phyloP scores from a whole-genome alignment of 768 basidiomycete species.

The Xanthoconium stramineum region DNA sequence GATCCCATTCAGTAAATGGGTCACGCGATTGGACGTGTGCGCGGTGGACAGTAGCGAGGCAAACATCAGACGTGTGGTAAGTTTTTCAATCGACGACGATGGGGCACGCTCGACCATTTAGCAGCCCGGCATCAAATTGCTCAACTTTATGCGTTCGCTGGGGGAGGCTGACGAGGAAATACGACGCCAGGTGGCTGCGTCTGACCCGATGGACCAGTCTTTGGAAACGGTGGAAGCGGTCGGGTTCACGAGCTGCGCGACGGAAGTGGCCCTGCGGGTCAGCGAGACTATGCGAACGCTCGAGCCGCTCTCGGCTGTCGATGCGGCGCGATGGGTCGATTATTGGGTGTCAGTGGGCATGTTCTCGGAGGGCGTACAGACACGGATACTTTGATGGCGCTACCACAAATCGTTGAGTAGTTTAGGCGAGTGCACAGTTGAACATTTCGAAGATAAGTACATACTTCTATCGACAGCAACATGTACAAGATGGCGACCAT shows the following conservation, averaged over 20 bases:
- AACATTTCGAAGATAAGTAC: too few species aligned
- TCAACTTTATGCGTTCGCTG: slow-evolving; percentile 26
- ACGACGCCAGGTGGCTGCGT: neutral
- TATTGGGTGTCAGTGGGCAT: slow-evolving; percentile 36
- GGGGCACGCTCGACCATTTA: too few species aligned
- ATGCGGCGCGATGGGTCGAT: slow-evolving; percentile 35
- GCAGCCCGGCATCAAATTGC: slow-evolving; percentile 34
- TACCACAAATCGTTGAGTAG: neutral
- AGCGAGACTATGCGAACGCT: slow-evolving; percentile 35
- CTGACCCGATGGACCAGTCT: neutral
- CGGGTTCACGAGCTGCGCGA: slow-evolving; percentile 19
- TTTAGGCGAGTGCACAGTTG: slow-evolving; percentile 3
- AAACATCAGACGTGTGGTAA: slow-evolving; percentile 28
- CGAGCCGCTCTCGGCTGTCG: slow-evolving; percentile 20
- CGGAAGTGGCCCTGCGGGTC: slow-evolving; percentile 25
- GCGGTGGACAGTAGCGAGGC: slow-evolving; percentile 16
- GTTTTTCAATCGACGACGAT: slow-evolving; percentile 10
- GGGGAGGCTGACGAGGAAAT: slow-evolving; percentile 15
- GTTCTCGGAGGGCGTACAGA: slow-evolving; percentile 7
- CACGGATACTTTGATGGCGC: neutral
- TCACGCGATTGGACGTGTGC: slow-evolving; percentile 26
- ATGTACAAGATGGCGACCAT: too few species aligned
- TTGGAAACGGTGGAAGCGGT: neutral
- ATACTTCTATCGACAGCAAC: too few species aligned
- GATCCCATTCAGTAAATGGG: slow-evolving; percentile 29